Conservation (phyloP, 495 filamentous ascomycete species). For the Bathelium albidoporum region DNA sequence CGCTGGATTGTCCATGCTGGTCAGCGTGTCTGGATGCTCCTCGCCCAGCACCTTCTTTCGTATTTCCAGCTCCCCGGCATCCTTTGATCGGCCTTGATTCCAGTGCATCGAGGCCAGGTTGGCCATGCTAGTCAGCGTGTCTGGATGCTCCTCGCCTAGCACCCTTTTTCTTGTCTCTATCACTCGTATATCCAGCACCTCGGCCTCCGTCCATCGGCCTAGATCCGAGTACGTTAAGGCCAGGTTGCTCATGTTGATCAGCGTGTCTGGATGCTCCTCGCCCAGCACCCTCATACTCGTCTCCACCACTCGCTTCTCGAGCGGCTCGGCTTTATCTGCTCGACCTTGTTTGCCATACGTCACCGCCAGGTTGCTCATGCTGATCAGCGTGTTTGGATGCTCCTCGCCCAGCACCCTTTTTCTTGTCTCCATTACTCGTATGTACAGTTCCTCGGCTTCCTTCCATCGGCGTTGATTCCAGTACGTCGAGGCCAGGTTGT, state of each 20-base stretch:
- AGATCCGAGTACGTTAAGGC: background rate
- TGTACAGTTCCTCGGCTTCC: slow-evolving; percentile 18
- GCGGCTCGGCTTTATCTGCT: slow-evolving; percentile 18
- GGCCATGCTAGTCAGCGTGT: slow-evolving; percentile 12
- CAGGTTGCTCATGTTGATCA: slow-evolving; percentile 9
- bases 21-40: too few species aligned
- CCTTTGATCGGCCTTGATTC: slow-evolving; percentile 1
- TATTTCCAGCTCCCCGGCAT: too few species aligned
- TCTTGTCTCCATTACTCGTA: slow-evolving; percentile 10
- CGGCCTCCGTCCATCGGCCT: slow-evolving; percentile 17
- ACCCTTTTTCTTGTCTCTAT: slow-evolving; percentile 10
- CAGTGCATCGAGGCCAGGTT: slow-evolving; percentile 3
- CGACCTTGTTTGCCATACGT: background rate
- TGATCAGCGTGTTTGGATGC: slow-evolving; percentile 7
- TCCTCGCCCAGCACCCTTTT: slow-evolving; percentile 13
- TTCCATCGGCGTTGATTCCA: slow-evolving; percentile 3
- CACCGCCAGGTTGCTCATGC: slow-evolving; percentile 8
- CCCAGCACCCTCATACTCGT: slow-evolving; percentile 8
- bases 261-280: too few species aligned
- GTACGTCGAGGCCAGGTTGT: slow-evolving; percentile 4
- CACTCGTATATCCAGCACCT: slow-evolving; percentile 13
- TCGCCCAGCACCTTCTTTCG: too few species aligned
- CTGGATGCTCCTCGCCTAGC: too few species aligned
- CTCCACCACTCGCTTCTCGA: slow-evolving; percentile 10
- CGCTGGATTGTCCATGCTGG: too few species aligned